Evolutionary conservation across 2,329 filamentous ascomycete species (phyloP).

Genomic region (Tolypocladium inflatum): DNA sequence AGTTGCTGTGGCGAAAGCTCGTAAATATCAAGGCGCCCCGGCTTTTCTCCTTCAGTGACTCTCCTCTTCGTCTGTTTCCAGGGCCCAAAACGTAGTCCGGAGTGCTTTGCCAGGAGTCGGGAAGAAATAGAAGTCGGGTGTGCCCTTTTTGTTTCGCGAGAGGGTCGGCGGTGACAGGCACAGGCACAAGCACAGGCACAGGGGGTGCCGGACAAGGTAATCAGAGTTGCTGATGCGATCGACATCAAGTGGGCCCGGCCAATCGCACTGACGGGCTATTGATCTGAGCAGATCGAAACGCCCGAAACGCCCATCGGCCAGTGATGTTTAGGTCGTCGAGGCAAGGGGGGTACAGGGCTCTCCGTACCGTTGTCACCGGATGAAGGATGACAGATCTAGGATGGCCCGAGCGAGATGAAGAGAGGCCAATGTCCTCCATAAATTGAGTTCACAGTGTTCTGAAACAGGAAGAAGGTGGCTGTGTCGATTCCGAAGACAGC

Average conservation of each 20-base stretch:
- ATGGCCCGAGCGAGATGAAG: slow-evolving; percentile 9
- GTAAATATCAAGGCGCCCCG: background rate
- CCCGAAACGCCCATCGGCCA: slow-evolving; percentile 9
- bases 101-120: background rate
- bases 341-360: slow-evolving; percentile 1
- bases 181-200: background rate
- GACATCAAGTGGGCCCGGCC: slow-evolving; percentile 6
- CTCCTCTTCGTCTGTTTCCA: background rate
- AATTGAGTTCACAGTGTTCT: slow-evolving; percentile 6
- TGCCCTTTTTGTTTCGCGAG: background rate
- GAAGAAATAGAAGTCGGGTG: background rate
- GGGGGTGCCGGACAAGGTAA: background rate
- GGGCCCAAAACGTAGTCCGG: background rate
- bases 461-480: slow-evolving; percentile 9
- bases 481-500: slow-evolving; percentile 1
- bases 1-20: background rate
- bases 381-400: slow-evolving; percentile 6
- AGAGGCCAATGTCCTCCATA: slow-evolving; percentile 4
- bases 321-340: slow-evolving; percentile 1
- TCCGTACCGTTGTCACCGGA: slow-evolving; percentile 1
- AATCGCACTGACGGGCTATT: slow-evolving; percentile 6
- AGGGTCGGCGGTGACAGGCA: background rate
- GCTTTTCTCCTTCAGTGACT: background rate
- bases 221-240: slow-evolving; percentile 5
- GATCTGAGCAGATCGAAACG: slow-evolving; percentile 10